phyloP scores from a whole-genome alignment of 805 yeast genomes.

The Candida bentonensis region DNA sequence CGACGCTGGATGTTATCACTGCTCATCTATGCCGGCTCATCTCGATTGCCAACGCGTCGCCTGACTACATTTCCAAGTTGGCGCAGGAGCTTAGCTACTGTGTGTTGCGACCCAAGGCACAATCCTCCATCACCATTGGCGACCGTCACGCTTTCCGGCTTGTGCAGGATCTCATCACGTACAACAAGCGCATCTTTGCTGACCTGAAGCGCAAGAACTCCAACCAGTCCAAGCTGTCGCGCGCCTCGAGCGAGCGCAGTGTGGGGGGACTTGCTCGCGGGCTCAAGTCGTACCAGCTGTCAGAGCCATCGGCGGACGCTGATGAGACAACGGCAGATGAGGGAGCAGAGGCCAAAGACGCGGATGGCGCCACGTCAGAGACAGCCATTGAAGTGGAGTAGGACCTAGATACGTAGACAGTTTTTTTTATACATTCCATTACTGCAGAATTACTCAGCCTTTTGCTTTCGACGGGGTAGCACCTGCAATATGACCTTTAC shows the following conservation, averaged over 20 bases:
- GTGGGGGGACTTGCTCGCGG: too few species aligned
- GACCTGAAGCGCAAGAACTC: constrained; percentile 34
- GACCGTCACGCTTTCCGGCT: constrained; percentile 48
- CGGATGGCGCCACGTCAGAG: background rate
- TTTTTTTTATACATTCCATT: too few species aligned
- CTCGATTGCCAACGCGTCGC: constrained; percentile 28
- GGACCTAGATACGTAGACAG: background rate
- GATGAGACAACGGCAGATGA: too few species aligned
- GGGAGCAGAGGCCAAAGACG: background rate
- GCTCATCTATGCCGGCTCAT: constrained; percentile 61
- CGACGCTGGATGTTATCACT: constrained; percentile 67
- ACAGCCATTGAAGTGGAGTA: background rate
- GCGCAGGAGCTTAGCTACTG: constrained; percentile 56
- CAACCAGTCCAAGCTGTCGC: background rate
- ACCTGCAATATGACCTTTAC: background rate
- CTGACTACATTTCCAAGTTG: constrained; percentile 24
- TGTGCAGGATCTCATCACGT: constrained; percentile 44
- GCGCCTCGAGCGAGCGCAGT: too few species aligned
- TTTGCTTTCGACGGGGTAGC: background rate
- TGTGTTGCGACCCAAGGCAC: constrained; percentile 38
- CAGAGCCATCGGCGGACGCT: too few species aligned
- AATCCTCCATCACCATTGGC: constrained; percentile 32
- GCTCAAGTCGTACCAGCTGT: background rate
- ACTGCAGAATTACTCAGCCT: background rate
- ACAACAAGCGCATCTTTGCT: constrained; percentile 50